Conservation (phyloP, 345 rosid genomes). For the Combretum micranthum region DNA sequence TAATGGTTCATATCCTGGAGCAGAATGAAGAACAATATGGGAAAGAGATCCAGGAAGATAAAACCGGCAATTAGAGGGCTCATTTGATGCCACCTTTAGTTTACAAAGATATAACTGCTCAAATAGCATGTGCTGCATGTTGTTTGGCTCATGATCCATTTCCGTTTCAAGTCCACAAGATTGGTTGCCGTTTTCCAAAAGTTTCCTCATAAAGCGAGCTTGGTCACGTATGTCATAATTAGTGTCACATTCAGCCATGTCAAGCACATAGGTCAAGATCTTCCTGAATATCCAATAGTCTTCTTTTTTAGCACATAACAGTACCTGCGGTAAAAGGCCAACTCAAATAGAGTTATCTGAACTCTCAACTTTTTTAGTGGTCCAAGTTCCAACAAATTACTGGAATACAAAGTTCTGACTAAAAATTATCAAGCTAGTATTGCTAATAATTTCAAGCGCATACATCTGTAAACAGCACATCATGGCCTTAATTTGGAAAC, state of each 20-base stretch:
- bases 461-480: too few relatives aligned
- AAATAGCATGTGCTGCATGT: conserved; percentile 29
- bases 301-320: conserved; percentile 39
- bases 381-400: not conserved
- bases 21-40: conserved; percentile 94
- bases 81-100: conserved; percentile 30
- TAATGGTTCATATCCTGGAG: conserved; percentile 99
- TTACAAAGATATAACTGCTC: conserved; percentile 56
- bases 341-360: conserved; percentile 3
- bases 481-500: too few relatives aligned
- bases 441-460: too few relatives aligned
- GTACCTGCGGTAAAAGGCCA: conserved; percentile 41
- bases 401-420: not conserved
- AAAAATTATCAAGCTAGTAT: too few relatives aligned
- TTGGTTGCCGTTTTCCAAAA: conserved; percentile 29
- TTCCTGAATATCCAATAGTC: conserved; percentile 42
- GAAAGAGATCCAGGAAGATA: conserved; percentile 98
- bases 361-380: not conserved
- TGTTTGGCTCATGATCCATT: conserved; percentile 24
- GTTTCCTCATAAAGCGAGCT: conserved; percentile 68
- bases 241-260: conserved; percentile 76
- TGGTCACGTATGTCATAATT: conserved; percentile 91
- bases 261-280: conserved; percentile 65
- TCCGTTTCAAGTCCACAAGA: conserved; percentile 34
- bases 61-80: conserved; percentile 44